These are phyloP conservation scores for Dryas alaskensis DNA, from an alignment of 306 rosid species.

Conservation along the genomic window DNA sequence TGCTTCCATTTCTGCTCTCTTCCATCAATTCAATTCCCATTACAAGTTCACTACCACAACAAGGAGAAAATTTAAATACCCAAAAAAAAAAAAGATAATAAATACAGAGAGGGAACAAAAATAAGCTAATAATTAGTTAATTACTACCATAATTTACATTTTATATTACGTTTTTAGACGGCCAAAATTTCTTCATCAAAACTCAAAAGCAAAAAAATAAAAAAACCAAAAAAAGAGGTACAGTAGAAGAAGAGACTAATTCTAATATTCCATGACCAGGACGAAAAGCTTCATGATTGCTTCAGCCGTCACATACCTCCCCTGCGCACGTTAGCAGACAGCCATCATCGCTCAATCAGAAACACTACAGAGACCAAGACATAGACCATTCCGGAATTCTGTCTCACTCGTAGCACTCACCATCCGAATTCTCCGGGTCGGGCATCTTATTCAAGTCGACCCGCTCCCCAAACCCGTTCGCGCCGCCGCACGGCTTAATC, in stretches of 20 bases:
- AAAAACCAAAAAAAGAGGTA: not conserved
- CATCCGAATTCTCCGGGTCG: constrained; percentile 75
- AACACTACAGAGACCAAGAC: not conserved
- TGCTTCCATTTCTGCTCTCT: not conserved
- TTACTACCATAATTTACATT: constrained; percentile 54
- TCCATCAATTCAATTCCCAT: not conserved
- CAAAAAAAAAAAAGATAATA: not conserved
- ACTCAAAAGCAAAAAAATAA: constrained; percentile 5
- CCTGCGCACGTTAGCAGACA: constrained; percentile 44
- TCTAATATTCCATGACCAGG: constrained; percentile 28
- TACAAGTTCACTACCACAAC: not conserved
- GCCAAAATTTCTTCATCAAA: constrained; percentile 66
- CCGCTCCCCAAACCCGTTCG: constrained; percentile 43
- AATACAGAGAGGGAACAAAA: not conserved
- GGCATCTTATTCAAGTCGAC: constrained; percentile 85
- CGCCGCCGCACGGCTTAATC: constrained; percentile 22
- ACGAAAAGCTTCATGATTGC: constrained; percentile 66
- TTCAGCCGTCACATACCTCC: constrained; percentile 52
- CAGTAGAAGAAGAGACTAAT: constrained; percentile 21
- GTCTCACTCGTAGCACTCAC: constrained; percentile 40
- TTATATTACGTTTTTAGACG: constrained; percentile 38
- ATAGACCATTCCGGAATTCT: no score
- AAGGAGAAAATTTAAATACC: not conserved
- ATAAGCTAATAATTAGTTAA: constrained; percentile 7
- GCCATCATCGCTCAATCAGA: not conserved